phyloP scores from a whole-genome alignment of 106 monocot species.

The Acorus gramineus region DNA sequence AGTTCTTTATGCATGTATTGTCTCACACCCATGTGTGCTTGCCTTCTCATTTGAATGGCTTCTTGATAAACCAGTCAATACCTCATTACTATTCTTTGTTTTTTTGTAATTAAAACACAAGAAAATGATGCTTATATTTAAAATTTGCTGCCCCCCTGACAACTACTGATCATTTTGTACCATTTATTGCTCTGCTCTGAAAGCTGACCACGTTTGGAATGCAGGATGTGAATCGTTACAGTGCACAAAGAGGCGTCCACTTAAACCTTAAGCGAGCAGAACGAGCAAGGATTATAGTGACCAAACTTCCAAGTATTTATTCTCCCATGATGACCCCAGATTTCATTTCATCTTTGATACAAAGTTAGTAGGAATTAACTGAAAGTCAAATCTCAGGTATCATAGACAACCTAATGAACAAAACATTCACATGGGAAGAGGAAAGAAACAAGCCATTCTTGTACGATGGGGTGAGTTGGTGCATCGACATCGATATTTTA shows the following conservation, averaged over 20 bases:
- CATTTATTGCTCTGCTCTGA: neutral
- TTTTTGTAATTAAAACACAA: too few relatives aligned
- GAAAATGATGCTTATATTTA: too few relatives aligned
- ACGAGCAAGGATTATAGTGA: conserved; percentile 56
- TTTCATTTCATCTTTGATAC: too few relatives aligned
- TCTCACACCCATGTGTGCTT: too few relatives aligned
- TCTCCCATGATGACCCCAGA: neutral
- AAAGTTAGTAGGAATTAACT: neutral
- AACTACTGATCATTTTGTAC: neutral
- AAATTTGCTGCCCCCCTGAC: too few relatives aligned
- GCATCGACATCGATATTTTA: neutral
- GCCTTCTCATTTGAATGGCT: too few relatives aligned
- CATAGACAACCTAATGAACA: conserved; percentile 67
- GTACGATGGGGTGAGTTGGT: conserved; percentile 75
- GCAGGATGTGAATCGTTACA: conserved; percentile 71
- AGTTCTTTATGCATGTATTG: too few relatives aligned
- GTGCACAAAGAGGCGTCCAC: conserved; percentile 73
- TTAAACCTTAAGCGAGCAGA: conserved; percentile 86
- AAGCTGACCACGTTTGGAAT: conserved; percentile 1
- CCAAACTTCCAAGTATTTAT: conserved; percentile 72
- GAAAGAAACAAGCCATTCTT: conserved; percentile 58
- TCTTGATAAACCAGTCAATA: too few relatives aligned
- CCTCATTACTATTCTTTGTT: too few relatives aligned
- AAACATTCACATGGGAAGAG: conserved; percentile 78
- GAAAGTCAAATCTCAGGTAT: conserved; percentile 30